Evolutionary conservation across 768 basidiomycete genomes (phyloP), one percentile per base, ranked within the genome.

Genomic region (Mrakia gelida): DNA sequence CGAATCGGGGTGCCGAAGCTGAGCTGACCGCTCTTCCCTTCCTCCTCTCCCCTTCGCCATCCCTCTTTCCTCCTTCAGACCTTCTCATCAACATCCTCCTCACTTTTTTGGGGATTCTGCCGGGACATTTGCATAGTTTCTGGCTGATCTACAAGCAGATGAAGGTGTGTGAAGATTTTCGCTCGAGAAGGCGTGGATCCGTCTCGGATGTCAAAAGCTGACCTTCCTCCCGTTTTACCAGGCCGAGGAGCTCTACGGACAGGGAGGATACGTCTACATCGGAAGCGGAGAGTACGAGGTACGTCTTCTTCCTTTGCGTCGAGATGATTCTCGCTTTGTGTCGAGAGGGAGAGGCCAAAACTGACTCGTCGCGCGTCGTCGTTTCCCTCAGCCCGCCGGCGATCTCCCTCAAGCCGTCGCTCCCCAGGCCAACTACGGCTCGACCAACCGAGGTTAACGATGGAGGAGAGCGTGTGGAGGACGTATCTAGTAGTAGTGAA

Each of bases 231-330:
- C 18, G 54, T 18, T 54, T 34, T 54, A 21, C 59, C 70, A 71
- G 49, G 77, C 77, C 52, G 77, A 78, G 77, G 77, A 78, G 73
- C 45, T 52, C 26, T 78, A 78, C 71, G 77, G 77, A 21, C 71
- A 72, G 18, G 26, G 41, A 13, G 73, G 73, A 4, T 78, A 73
- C 65, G 41, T 75, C n/a, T 78, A 78, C 73, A 52, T 78, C 28
- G 77, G 77, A 54, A 70, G 41, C 54, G 77, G 77, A 18, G 34
- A 52, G 2, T 78, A 78, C 77, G 77, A 78, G 77, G 77, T 78
- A 23, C 11, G 71, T 71, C 18, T 34, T 4, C 21, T 45, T 28
- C 32, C 8, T 3, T 38, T 38, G 38, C 38, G 38, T 38, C 38
- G 38, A 38, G 38, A 3, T 38, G 38, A 3, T 38, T 38, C 38